Evolutionary conservation across 2,329 filamentous ascomycete genomes (phyloP).

Genomic region (Fusarium armeniacum): DNA sequence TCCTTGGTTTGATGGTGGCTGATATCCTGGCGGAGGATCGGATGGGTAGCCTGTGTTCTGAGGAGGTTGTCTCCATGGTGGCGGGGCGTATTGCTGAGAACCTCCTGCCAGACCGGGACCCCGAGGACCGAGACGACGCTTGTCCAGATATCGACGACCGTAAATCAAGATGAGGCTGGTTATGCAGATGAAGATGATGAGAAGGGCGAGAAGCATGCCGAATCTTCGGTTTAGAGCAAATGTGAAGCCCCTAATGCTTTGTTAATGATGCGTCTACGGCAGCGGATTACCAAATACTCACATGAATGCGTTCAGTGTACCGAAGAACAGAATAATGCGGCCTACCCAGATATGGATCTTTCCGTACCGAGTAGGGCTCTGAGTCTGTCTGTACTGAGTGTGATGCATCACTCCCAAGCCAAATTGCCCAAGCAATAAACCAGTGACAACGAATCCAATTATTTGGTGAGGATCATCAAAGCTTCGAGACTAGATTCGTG

Average conservation of each 20-base stretch:
- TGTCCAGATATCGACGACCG: constrained; percentile 49
- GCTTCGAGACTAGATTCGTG: constrained; percentile 60
- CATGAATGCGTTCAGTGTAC: constrained; percentile 70
- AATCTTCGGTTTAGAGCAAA: constrained; percentile 66
- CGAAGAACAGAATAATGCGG: constrained; percentile 65
- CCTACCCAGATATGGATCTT: constrained; percentile 71
- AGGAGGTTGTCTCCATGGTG: constrained; percentile 51
- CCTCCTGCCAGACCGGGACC: constrained; percentile 31
- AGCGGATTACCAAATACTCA: constrained; percentile 53
- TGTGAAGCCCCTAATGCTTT: constrained; percentile 64
- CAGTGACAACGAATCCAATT: constrained; percentile 68
- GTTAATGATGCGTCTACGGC: constrained; percentile 1
- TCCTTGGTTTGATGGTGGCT: constrained; percentile 52
- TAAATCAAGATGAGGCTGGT: constrained; percentile 57
- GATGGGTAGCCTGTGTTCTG: constrained; percentile 44
- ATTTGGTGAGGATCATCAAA: constrained; percentile 70
- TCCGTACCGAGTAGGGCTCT: constrained; percentile 64
- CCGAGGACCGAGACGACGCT: constrained; percentile 39
- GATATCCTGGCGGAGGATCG: constrained; percentile 54
- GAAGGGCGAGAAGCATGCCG: constrained; percentile 63
- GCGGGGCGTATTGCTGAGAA: constrained; percentile 48
- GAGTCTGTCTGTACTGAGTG: constrained; percentile 64
- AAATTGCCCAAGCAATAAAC: constrained; percentile 67
- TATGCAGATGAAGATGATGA: constrained; percentile 61
- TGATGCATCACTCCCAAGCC: constrained; percentile 70